phyloP scores from a whole-genome alignment of 345 rosid species.

The Salix brachista region DNA sequence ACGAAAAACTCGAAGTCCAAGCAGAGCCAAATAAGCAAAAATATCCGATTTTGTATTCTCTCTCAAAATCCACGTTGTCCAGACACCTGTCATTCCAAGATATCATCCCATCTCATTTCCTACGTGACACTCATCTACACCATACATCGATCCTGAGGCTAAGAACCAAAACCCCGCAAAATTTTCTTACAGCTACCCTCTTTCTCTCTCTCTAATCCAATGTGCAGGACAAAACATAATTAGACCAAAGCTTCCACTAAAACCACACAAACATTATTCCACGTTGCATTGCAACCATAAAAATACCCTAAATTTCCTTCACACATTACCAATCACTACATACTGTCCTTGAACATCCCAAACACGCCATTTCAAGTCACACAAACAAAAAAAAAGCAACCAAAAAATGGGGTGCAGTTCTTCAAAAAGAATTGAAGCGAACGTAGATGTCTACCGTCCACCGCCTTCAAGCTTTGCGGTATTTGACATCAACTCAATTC shows the following conservation, averaged over 20 bases:
- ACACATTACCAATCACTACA: not conserved
- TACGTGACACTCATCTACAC: not conserved
- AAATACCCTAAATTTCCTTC: not conserved
- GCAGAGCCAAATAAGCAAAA: not conserved
- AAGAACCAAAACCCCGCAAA: not conserved
- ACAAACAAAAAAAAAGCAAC: not conserved
- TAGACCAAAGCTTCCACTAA: not conserved
- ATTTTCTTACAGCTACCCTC: not conserved
- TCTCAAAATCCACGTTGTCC: not conserved
- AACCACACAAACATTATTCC: not conserved
- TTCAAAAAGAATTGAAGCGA: slow-evolving; percentile 56
- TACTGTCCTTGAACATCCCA: not conserved
- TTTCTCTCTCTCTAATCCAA: not conserved
- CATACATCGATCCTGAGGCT: slow-evolving; percentile 11
- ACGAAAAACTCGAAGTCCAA: not conserved
- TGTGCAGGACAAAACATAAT: not conserved
- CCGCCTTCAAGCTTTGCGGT: slow-evolving; percentile 73
- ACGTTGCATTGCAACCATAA: not conserved
- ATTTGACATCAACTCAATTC: slow-evolving; percentile 66
- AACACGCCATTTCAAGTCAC: not conserved
- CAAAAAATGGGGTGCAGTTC: slow-evolving; percentile 67
- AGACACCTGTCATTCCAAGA: not conserved
- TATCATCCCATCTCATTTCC: not conserved
- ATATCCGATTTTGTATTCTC: not conserved
- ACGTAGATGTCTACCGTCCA: slow-evolving; percentile 69